These are phyloP conservation scores for Salvia miltiorrhiza DNA, from an alignment of 257 asterid genomes.

Conservation along the genomic window DNA sequence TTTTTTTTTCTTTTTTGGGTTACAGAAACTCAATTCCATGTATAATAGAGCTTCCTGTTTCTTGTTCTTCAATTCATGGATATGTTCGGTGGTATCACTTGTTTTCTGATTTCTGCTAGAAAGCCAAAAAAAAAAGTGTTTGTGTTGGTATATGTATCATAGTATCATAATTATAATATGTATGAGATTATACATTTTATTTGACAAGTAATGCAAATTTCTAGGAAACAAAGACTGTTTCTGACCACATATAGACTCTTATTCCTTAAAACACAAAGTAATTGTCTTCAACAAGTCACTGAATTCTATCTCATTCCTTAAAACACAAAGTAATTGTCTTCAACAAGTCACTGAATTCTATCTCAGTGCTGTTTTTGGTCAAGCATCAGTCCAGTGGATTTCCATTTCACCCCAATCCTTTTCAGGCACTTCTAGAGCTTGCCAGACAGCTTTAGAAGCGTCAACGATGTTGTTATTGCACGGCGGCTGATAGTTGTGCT, in stretches of 20 bases:
- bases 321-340: too few relatives aligned
- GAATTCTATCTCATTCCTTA: too few relatives aligned
- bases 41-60: conserved; percentile 5
- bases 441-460: conserved; percentile 37
- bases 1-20: conserved; percentile 17
- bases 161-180: neutral
- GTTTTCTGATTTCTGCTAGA: neutral
- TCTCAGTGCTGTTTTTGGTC: neutral
- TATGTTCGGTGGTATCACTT: neutral
- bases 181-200: neutral
- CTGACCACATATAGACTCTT: neutral
- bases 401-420: conserved; percentile 18
- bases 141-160: neutral
- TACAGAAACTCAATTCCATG: conserved; percentile 4
- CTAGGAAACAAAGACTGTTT: neutral
- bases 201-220: neutral
- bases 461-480: conserved; percentile 36
- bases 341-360: too few relatives aligned
- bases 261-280: neutral
- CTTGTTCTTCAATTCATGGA: conserved; percentile 1
- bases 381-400: conserved; percentile 17
- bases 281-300: too few relatives aligned
- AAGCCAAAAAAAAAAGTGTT: neutral
- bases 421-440: conserved; percentile 25
- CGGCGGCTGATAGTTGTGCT: conserved; percentile 32